Conservation (phyloP, 306 rosid species). For the Astragalus glycyphyllos region DNA sequence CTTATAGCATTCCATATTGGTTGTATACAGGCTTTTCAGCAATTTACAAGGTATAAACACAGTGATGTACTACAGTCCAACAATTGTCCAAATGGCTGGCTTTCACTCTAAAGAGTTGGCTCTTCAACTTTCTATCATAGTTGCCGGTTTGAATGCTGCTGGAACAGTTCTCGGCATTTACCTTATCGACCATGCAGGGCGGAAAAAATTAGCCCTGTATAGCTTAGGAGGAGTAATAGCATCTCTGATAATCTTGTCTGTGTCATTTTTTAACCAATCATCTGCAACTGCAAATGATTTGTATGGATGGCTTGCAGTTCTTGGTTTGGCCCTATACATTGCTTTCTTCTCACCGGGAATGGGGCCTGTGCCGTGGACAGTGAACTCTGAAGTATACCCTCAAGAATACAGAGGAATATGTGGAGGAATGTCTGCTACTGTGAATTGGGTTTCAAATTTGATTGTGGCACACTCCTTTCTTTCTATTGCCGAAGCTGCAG, state of each 20-base stretch:
- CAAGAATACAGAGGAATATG: slow-evolving; percentile 82
- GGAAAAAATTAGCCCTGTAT: slow-evolving; percentile 67
- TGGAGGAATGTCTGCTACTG: slow-evolving; percentile 96
- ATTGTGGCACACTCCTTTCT: slow-evolving; percentile 80
- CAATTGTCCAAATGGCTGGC: slow-evolving; percentile 96
- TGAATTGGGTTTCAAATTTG: slow-evolving; percentile 87
- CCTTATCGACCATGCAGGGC: slow-evolving; percentile 82
- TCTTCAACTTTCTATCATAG: slow-evolving; percentile 75
- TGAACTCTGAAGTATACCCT: slow-evolving; percentile 92
- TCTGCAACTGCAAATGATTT: slow-evolving; percentile 44
- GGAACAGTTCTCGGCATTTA: slow-evolving; percentile 85
- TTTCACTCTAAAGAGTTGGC: slow-evolving; percentile 77
- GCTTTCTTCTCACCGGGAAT: slow-evolving; percentile 86
- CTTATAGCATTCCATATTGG: slow-evolving; percentile 32
- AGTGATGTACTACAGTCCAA: slow-evolving; percentile 98
- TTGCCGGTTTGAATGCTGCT: slow-evolving; percentile 81
- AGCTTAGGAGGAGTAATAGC: slow-evolving; percentile 80
- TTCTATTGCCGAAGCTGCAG: slow-evolving; percentile 66
- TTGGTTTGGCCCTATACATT: slow-evolving; percentile 76
- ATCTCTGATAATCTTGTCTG: slow-evolving; percentile 65
- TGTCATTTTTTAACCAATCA: slow-evolving; percentile 62
- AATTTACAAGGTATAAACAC: slow-evolving; percentile 93
- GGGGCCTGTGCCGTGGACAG: slow-evolving; percentile 97
- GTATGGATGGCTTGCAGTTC: slow-evolving; percentile 75
- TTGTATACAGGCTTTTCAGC: slow-evolving; percentile 89